Conservation (phyloP, 2,329 filamentous ascomycete genomes). For the Cladobotryum mycophilum region DNA sequence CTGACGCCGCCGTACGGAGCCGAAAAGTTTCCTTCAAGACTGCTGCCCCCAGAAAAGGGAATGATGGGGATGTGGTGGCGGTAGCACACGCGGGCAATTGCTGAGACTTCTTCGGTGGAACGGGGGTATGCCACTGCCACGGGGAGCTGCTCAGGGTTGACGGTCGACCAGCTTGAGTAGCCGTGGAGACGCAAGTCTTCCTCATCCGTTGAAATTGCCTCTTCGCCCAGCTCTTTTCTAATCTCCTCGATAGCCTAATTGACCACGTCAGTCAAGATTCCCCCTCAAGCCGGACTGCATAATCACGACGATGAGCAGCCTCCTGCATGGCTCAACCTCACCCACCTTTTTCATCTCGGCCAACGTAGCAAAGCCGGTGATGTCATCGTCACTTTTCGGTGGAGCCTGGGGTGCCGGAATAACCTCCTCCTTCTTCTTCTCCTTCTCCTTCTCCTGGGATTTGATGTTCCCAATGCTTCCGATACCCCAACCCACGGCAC, state of each 20-base stretch:
- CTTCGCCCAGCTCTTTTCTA: conserved; percentile 41
- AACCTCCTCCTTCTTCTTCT: background rate
- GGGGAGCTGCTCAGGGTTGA: conserved; percentile 53
- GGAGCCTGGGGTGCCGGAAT: conserved; percentile 1
- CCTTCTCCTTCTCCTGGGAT: conserved; percentile 6
- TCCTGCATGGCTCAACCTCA: conserved; percentile 6
- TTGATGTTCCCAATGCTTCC: conserved; percentile 30
- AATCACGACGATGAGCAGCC: background rate
- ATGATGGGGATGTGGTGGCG: conserved; percentile 78
- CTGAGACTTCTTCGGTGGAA: conserved; percentile 53
- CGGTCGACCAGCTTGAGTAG: conserved; percentile 62
- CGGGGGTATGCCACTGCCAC: conserved; percentile 60
- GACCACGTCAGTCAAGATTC: background rate
- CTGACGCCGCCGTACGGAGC: conserved; percentile 82
- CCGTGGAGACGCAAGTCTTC: conserved; percentile 57
- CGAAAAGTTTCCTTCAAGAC: conserved; percentile 84
- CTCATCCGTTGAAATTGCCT: conserved; percentile 56
- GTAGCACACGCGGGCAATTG: conserved; percentile 63
- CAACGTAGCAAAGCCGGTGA: conserved; percentile 34
- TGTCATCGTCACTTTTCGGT: conserved; percentile 11
- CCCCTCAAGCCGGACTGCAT: background rate
- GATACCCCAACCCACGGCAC: conserved; percentile 36
- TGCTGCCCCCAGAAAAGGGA: conserved; percentile 79
- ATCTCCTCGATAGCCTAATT: conserved; percentile 51
- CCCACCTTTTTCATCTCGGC: conserved; percentile 37